phyloP scores from a whole-genome alignment of 768 basidiomycete species.

The Collybiopsis luxurians region DNA sequence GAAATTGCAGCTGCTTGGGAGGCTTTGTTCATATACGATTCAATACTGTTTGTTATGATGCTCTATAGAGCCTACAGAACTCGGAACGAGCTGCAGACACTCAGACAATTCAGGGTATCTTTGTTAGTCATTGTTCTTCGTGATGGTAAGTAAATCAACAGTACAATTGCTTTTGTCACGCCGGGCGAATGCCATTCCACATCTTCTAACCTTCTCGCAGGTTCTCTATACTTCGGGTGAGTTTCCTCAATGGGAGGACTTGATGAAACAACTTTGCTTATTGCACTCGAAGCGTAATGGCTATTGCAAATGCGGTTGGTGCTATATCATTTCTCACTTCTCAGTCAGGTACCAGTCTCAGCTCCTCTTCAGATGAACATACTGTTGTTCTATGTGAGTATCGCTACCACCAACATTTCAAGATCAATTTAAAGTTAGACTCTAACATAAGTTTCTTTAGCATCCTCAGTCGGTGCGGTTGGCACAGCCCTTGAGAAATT shows the following conservation, averaged over 20 bases:
- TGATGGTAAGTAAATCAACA: too few species aligned
- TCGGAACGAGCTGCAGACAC: background rate
- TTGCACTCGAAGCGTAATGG: conserved; percentile 1
- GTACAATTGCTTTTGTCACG: too few species aligned
- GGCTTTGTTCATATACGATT: conserved; percentile 7
- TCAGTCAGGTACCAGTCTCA: too few species aligned
- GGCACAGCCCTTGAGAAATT: background rate
- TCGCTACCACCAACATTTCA: too few species aligned
- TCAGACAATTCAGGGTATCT: conserved; percentile 1
- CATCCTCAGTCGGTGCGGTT: too few species aligned
- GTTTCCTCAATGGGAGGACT: background rate
- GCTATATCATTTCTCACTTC: too few species aligned
- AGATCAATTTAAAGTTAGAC: background rate
- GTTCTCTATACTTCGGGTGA: conserved; percentile 6
- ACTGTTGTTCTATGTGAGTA: conserved; percentile 1
- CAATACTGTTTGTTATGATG: conserved; percentile 7
- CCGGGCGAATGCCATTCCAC: too few species aligned
- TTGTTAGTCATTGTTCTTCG: conserved; percentile 3
- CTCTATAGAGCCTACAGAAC: conserved; percentile 5
- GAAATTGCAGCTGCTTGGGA: conserved; percentile 11
- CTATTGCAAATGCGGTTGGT: conserved; percentile 1
- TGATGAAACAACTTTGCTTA: too few species aligned
- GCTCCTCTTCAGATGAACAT: conserved; percentile 7
- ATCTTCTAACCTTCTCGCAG: too few species aligned
- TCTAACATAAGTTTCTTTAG: background rate